phyloP scores from a whole-genome alignment of 768 basidiomycete genomes.

The Serendipita indica region DNA sequence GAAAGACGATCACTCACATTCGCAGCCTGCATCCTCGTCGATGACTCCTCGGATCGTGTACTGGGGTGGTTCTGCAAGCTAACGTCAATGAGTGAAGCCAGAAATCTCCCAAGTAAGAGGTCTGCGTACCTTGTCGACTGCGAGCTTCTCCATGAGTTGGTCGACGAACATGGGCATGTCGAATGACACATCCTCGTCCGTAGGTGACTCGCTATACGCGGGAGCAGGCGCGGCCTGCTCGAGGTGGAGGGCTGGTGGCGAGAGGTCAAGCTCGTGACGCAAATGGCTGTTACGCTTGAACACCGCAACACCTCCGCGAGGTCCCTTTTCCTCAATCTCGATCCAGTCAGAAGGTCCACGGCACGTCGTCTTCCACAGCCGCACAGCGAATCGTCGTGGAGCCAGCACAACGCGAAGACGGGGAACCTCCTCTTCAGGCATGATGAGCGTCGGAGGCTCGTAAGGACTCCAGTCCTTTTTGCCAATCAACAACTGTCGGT shows the following conservation, averaged over 20 bases:
- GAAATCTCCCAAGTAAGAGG: background rate
- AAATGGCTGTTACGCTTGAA: slow-evolving; percentile 5
- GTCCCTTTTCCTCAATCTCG: slow-evolving; percentile 1
- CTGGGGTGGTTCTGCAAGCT: background rate
- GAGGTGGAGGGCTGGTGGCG: background rate
- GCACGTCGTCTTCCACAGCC: slow-evolving; percentile 2
- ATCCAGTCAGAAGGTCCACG: background rate
- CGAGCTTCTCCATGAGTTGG: too few relatives aligned
- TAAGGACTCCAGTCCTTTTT: background rate
- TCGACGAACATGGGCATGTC: background rate
- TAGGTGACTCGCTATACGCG: background rate
- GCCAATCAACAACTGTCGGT: background rate
- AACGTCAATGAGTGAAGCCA: background rate
- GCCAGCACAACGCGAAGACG: background rate
- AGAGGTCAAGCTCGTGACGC: background rate
- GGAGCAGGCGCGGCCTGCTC: background rate
- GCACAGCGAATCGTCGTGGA: background rate
- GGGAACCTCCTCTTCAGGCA: slow-evolving; percentile 4
- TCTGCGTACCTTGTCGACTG: background rate
- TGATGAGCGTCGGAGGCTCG: background rate
- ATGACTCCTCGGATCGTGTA: background rate
- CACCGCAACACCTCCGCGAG: background rate
- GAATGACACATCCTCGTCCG: background rate
- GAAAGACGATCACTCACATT: background rate
- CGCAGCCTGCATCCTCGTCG: background rate